phyloP scores from a whole-genome alignment of 768 basidiomycete genomes.

The Lactarius pseudohatsudake region DNA sequence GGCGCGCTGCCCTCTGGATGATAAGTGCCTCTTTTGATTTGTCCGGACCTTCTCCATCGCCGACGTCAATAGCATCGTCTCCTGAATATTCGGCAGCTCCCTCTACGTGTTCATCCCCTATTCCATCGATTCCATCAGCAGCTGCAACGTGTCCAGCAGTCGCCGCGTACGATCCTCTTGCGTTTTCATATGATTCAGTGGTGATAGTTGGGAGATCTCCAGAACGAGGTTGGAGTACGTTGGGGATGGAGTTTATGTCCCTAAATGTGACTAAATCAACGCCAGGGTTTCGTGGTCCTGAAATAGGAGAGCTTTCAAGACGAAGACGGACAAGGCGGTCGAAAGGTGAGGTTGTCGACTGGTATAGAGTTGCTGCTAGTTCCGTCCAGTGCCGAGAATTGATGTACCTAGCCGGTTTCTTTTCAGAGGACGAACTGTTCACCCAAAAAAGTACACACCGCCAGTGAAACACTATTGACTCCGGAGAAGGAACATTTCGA shows the following conservation, averaged over 20 bases:
- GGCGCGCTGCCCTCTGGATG: conserved; percentile 17
- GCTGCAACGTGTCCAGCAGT: background rate
- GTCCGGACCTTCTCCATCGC: conserved; percentile 11
- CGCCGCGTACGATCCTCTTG: background rate
- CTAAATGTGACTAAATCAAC: conserved; percentile 6
- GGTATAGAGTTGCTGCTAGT: conserved; percentile 9
- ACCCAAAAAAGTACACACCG: background rate
- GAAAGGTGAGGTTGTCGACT: conserved; percentile 7
- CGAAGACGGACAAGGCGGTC: conserved; percentile 17
- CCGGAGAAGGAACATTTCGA: background rate
- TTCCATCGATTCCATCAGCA: background rate
- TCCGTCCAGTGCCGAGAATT: background rate
- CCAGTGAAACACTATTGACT: conserved; percentile 12
- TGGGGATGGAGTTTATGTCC: background rate
- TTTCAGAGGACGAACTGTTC: background rate
- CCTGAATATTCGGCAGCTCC: conserved; percentile 6
- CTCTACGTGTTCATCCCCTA: background rate
- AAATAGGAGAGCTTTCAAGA: background rate
- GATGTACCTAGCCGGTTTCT: conserved; percentile 11
- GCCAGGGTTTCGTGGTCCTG: background rate
- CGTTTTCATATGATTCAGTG: background rate
- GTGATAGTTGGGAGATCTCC: background rate
- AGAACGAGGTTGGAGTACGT: background rate
- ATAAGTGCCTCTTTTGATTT: background rate
- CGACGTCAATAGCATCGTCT: background rate